Percentiles rank a stretch among this genome's conserved stretches.
phyloP scores from a whole-genome alignment of 805 yeast species.

The Candida piceae region DNA sequence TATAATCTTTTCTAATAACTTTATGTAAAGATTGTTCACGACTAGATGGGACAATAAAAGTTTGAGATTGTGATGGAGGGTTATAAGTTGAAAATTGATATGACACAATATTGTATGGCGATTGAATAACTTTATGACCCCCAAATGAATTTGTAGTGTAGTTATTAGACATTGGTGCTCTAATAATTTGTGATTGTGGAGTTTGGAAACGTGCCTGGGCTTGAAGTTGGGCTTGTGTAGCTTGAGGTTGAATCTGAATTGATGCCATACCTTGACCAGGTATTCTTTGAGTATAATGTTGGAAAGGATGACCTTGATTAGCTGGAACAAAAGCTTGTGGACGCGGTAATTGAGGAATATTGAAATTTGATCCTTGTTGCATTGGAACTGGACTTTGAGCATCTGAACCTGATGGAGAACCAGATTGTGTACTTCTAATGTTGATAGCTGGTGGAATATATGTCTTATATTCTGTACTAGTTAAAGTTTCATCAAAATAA shows the following conservation, averaged over 20 bases:
- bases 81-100: slow-evolving; percentile 29
- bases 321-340: no score
- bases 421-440: slow-evolving; percentile 19
- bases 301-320: no score
- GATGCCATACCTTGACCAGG: no score
- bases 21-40: slow-evolving; percentile 30
- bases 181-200: neutral
- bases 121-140: slow-evolving; percentile 26
- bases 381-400: slow-evolving; percentile 2
- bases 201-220: no score
- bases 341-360: no score
- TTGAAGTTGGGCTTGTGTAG: no score
- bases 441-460: slow-evolving; percentile 29
- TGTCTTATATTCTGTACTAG: slow-evolving; percentile 23
- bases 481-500: slow-evolving; percentile 32
- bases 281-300: no score
- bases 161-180: neutral
- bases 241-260: no score
- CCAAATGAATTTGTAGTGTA: slow-evolving; percentile 8
- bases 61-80: slow-evolving; percentile 26
- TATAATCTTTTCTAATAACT: slow-evolving; percentile 29
- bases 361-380: no score
- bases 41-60: slow-evolving; percentile 34
- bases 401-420: slow-evolving; percentile 8
- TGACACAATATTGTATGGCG: slow-evolving; percentile 27